Base-by-base conservation (phyloP, 108 stramenopile species). In the Cyclotella choctawhatcheeana region DNA sequence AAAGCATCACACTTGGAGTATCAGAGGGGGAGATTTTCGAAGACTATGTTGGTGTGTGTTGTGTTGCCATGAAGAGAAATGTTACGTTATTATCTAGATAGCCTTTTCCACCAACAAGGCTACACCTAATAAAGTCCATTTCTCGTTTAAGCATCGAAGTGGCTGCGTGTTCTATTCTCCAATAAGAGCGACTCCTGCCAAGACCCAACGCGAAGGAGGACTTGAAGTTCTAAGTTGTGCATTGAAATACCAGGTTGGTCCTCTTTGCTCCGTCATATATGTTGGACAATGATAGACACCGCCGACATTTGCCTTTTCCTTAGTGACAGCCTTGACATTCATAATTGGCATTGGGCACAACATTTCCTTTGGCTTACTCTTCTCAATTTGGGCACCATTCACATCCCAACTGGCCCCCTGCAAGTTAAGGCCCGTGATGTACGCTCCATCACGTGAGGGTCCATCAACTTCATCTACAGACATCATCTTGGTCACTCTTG, bases 401-500 rank as follows among this genome's bases (percentile, higher is more conserved):
- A 74, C 56, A 40, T 95, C 93, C 91, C 93, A 93, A 7, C 96
- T 87, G 5, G 96, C 96, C 18, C 96, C 96, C 67, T 95, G 91
- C 56, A 97, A 70, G 45, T 65, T 67, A 24, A 95, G 65, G 17
- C 96, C 96, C 65, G 55, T 68, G 26, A 97, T 82, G 74, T 89
- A 93, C 21, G 89, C 93, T 54, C 96, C 96, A 48, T 97, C 96
- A 29, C 89, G 86, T 67, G 85, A 72, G 59, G 58, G 74, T 24
- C 67, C 77, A 55, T 95, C 93, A 7, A 91, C 82, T 62, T 95
- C 88, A 26, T 93, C 92, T 16, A 71, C 61, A 31, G 74, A 25
- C 69, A 86, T 79, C 58, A 90, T 86, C 59, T 93, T 94, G 50
- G 91, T 88, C 54, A 94, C 89, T n/a, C 94, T 90, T 16, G 91